These are phyloP conservation scores for Dendrostoma leiphaemia DNA, from an alignment of 2,329 filamentous ascomycete species.

Conservation along the genomic window DNA sequence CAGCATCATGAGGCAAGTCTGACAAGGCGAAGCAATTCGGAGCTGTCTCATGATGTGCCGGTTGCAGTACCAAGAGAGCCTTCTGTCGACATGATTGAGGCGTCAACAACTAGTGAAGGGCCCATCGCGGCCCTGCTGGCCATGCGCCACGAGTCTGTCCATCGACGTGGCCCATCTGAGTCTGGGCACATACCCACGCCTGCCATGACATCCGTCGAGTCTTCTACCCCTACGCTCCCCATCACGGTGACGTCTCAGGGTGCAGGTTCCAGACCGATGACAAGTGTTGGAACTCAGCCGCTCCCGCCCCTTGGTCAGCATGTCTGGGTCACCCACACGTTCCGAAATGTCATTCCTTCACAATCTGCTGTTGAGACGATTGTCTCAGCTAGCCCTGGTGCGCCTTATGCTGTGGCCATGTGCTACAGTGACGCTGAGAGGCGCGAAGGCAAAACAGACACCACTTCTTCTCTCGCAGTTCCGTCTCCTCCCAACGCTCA, in stretches of 20 bases:
- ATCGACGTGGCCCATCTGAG: slow-evolving; percentile 11
- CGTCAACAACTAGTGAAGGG: slow-evolving; percentile 27
- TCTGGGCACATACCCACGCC: slow-evolving; percentile 21
- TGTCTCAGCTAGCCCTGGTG: slow-evolving; percentile 24
- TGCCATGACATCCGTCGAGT: slow-evolving; percentile 18
- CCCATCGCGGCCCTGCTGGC: slow-evolving; percentile 29
- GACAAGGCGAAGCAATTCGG: slow-evolving; percentile 21
- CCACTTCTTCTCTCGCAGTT: slow-evolving; percentile 22
- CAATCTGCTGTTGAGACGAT: slow-evolving; percentile 33
- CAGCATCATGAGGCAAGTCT: too few relatives aligned
- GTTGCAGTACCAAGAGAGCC: slow-evolving; percentile 23
- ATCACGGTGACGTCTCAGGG: neutral
- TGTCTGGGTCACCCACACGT: slow-evolving; percentile 29
- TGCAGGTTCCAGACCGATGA: neutral
- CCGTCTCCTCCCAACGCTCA: slow-evolving; percentile 38
- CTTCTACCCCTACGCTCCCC: slow-evolving; percentile 8
- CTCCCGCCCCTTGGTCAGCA: slow-evolving; percentile 23
- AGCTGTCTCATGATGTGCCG: slow-evolving; percentile 12
- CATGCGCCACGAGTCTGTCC: slow-evolving; percentile 19
- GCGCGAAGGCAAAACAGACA: slow-evolving; percentile 27
- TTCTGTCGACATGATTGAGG: slow-evolving; percentile 27
- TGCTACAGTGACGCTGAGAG: slow-evolving; percentile 32
- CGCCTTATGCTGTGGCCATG: slow-evolving; percentile 28
- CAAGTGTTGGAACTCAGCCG: slow-evolving; percentile 16
- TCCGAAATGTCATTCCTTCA: slow-evolving; percentile 34